phyloP scores from a whole-genome alignment of 805 yeast genomes.

The Saccharomycopsis amapae region DNA sequence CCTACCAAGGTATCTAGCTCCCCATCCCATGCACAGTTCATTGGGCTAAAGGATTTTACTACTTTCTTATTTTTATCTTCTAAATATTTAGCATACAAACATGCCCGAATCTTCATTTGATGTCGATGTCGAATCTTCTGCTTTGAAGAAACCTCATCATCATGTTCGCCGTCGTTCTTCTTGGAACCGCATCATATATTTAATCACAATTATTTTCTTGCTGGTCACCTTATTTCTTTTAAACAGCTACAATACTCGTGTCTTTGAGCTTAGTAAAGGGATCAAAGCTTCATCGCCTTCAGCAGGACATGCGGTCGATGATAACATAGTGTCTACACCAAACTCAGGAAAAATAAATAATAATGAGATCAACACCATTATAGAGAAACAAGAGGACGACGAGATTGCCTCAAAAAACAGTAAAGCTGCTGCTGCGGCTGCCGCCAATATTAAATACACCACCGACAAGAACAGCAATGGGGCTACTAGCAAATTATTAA shows the following conservation, averaged over 20 bases:
- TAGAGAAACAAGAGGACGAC: constrained; percentile 6
- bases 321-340: too few relatives aligned
- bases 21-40: too few relatives aligned
- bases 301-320: not conserved
- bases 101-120: constrained; percentile 7
- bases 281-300: not conserved
- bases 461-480: not conserved
- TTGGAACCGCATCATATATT: not conserved
- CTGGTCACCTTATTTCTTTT: not conserved
- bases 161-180: constrained; percentile 1
- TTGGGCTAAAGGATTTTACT: too few relatives aligned
- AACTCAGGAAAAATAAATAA: not conserved
- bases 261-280: not conserved
- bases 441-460: constrained; percentile 7
- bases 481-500: not conserved
- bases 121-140: constrained; percentile 4
- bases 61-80: too few relatives aligned
- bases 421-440: constrained; percentile 9
- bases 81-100: too few relatives aligned
- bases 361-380: too few relatives aligned
- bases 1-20: too few relatives aligned
- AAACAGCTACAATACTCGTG: too few relatives aligned
- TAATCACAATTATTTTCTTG: not conserved
- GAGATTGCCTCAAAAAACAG: constrained; percentile 9
- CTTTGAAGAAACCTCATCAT: not conserved